Evolutionary conservation across 192 early-diverging fungal genomes (phyloP), one percentile per base, ranked within the genome.

Genomic region (Rhizoclosmatium globosum): DNA sequence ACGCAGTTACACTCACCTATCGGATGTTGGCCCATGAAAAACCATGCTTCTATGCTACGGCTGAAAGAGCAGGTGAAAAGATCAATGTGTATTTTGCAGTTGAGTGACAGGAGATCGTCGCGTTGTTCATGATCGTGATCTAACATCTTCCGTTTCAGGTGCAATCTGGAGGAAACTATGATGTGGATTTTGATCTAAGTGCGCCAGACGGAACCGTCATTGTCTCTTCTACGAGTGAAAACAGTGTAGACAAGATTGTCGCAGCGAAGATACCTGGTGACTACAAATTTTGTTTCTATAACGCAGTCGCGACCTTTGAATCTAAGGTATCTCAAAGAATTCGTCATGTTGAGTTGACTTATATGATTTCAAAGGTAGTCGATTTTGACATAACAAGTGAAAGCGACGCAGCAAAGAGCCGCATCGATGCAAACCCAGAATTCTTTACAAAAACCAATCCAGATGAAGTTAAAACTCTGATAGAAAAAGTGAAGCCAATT

Each of bases 351-450:
- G 61, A 13, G 2, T 11, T 2, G 11, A 64, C 43, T 46, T 23
- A 43, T 58, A 57, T 3, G 17, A 44, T 50, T 1, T 6, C 48
- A 64, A 21, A 64, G 43, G 43, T 21, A 59, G 79, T 99, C 21
- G 97, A 99, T 81, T 97, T 99, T 83, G 96, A 99, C 76, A 94
- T 99, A 68, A 87, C 91, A 0, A 87, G 95, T n/a, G 95, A 98
- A 83, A 89, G 95, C 84, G 95, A 98, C 82, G 83, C 82, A 21
- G 50, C 15, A 38, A 23, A 48, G 13, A 17, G 68, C 47, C 62
- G 46, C 41, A 31, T 47, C 7, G 42, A 6, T 41, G 65, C 43
- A 38, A 41, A 6, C n/a, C 23, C 74, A 66, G 59, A 61, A 64
- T 42, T 13, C 21, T 19, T 46, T 64, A 19, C 15, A 4, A 19